Percentiles rank a stretch among this genome's conserved stretches.
Evolutionary conservation across 1,284 basidiomycete species (phyloP).

Genomic region (Cutaneotrichosporon daszewskae): DNA sequence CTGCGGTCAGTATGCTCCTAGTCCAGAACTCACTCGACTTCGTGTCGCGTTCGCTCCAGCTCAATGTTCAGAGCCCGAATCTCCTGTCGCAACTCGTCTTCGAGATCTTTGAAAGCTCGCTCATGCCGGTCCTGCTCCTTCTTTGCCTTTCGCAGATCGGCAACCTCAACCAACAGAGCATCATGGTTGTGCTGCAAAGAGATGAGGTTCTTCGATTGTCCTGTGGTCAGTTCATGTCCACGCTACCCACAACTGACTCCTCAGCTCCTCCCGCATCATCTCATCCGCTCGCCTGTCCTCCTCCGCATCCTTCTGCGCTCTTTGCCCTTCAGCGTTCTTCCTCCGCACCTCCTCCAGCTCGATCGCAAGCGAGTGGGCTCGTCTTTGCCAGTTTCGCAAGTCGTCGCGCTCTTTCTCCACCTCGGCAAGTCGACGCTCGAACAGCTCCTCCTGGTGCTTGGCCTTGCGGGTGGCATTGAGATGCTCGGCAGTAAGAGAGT

Average conservation of each 20-base stretch:
- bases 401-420: conserved; percentile 28
- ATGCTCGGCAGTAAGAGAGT: background rate
- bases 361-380: conserved; percentile 34
- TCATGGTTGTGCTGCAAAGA: conserved; percentile 31
- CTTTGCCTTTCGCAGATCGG: conserved; percentile 34
- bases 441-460: conserved; percentile 13
- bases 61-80: conserved; percentile 33
- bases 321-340: conserved; percentile 19
- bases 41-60: conserved; percentile 37
- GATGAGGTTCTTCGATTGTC: conserved; percentile 34
- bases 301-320: conserved; percentile 15
- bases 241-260: conserved; percentile 25
- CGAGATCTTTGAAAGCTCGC: conserved; percentile 25
- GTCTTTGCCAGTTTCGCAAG: conserved; percentile 29
- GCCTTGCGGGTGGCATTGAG: background rate
- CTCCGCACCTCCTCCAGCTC: conserved; percentile 40
- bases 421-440: conserved; percentile 24
- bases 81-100: conserved; percentile 32
- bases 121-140: conserved; percentile 37
- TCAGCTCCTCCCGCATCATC: conserved; percentile 32
- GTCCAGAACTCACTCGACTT: conserved; percentile 40
- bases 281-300: conserved; percentile 26
- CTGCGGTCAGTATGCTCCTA: conserved; percentile 13
- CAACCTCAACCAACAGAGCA: conserved; percentile 32
- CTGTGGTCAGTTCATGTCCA: conserved; percentile 12